Conservation (phyloP, 148 eudicot species). For the Silene uniflora region DNA sequence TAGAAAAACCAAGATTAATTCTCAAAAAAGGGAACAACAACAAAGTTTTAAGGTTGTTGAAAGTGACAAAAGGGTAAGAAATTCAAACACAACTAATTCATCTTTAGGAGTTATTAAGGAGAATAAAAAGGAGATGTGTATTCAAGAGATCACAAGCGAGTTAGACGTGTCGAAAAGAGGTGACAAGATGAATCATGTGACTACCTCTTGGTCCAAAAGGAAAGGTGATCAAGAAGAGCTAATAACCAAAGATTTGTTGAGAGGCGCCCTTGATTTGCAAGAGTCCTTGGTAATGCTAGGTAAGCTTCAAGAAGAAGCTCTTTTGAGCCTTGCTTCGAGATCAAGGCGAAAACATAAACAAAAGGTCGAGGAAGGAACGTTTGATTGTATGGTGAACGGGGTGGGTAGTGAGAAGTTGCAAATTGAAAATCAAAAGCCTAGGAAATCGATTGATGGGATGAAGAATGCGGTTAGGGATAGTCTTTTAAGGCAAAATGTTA, state of each 20-base stretch:
- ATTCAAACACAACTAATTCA: slow-evolving; percentile 11
- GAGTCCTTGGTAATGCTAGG: slow-evolving; percentile 69
- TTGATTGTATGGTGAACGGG: slow-evolving; percentile 26
- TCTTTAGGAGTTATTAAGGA: slow-evolving; percentile 17
- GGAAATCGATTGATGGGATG: slow-evolving; percentile 57
- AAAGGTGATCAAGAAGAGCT: slow-evolving; percentile 27
- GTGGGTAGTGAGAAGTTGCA: slow-evolving; percentile 25
- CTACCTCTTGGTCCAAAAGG: slow-evolving; percentile 45
- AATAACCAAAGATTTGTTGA: slow-evolving; percentile 61
- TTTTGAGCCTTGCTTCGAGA: slow-evolving; percentile 33
- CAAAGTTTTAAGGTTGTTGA: slow-evolving; percentile 17
- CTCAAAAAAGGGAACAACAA: slow-evolving; percentile 33
- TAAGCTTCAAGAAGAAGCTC: slow-evolving; percentile 52
- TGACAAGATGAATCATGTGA: slow-evolving; percentile 49
- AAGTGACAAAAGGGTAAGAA: slow-evolving; percentile 19
- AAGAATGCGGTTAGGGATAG: slow-evolving; percentile 61
- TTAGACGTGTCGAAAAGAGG: slow-evolving; percentile 48
- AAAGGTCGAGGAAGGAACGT: slow-evolving; percentile 24
- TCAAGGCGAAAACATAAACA: slow-evolving; percentile 44
- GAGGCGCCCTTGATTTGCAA: slow-evolving; percentile 72
- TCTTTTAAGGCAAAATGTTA: slow-evolving; percentile 60
- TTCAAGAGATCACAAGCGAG: slow-evolving; percentile 31
- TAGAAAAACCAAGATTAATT: slow-evolving; percentile 48
- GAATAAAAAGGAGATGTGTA: slow-evolving; percentile 35
- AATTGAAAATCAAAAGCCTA: slow-evolving; percentile 33